These are phyloP conservation scores for Tinospora cordifolia DNA, from an alignment of 164 flowering plant species.

Conservation along the genomic window DNA sequence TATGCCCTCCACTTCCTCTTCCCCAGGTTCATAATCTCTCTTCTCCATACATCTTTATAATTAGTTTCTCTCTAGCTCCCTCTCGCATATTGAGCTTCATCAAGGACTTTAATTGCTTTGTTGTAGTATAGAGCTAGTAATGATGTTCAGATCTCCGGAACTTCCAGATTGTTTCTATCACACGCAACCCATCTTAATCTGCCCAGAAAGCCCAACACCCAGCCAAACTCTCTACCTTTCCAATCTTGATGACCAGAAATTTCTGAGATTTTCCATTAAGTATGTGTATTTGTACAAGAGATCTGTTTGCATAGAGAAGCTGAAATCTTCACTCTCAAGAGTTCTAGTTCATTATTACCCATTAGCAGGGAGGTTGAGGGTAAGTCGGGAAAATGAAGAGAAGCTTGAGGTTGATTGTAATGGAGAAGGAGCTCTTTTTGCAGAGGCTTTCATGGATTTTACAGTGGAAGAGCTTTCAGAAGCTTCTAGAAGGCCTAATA, in stretches of 20 bases:
- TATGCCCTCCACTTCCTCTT: slow-evolving; percentile 12
- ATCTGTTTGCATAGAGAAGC: slow-evolving; percentile 23
- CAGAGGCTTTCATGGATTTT: slow-evolving; percentile 67
- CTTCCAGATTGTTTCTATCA: slow-evolving; percentile 61
- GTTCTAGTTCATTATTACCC: slow-evolving; percentile 82
- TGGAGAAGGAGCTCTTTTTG: slow-evolving; percentile 79
- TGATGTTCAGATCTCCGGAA: slow-evolving; percentile 40
- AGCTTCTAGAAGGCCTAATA: slow-evolving; percentile 46
- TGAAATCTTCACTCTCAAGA: slow-evolving; percentile 54
- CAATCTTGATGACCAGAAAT: slow-evolving; percentile 78
- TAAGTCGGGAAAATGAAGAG: slow-evolving; percentile 28
- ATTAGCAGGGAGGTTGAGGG: slow-evolving; percentile 73
- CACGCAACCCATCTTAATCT: slow-evolving; percentile 37
- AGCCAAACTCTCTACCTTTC: slow-evolving; percentile 59
- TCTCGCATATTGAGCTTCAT: too few relatives aligned
- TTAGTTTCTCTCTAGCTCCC: too few relatives aligned
- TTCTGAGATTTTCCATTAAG: slow-evolving; percentile 76
- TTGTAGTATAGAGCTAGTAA: too few relatives aligned
- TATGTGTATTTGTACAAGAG: slow-evolving; percentile 58
- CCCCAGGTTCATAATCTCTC: slow-evolving; percentile 15
- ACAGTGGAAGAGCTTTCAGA: slow-evolving; percentile 52
- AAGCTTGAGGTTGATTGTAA: slow-evolving; percentile 78
- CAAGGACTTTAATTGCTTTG: too few relatives aligned
- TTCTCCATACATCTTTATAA: slow-evolving; percentile 4
- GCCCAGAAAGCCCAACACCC: slow-evolving; percentile 58